These are phyloP conservation scores for Calonectria leucothoes DNA, from an alignment of 2,329 filamentous ascomycete species.

Conservation along the genomic window DNA sequence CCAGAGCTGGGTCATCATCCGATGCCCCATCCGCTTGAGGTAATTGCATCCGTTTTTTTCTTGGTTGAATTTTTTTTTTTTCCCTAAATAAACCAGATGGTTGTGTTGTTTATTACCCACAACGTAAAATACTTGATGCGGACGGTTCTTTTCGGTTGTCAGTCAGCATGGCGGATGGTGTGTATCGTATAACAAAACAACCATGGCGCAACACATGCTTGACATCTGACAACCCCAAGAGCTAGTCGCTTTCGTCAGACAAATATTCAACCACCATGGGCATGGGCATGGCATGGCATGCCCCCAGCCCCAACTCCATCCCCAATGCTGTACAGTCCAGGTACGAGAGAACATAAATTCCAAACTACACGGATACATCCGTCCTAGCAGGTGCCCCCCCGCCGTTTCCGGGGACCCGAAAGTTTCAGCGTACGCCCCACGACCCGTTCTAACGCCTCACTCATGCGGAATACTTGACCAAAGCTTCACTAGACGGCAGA, in stretches of 20 bases:
- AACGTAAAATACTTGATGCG: background rate
- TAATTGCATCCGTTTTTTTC: constrained; percentile 39
- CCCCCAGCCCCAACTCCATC: background rate
- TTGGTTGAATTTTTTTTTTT: constrained; percentile 26
- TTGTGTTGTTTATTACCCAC: background rate
- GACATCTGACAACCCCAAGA: constrained; percentile 13
- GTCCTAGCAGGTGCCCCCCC: constrained; percentile 7
- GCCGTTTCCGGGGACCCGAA: constrained; percentile 17
- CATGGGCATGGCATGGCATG: background rate
- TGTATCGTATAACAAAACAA: constrained; percentile 12
- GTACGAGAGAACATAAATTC: background rate
- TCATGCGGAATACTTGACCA: constrained; percentile 15
- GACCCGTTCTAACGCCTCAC: constrained; percentile 12
- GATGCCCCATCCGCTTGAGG: constrained; percentile 42
- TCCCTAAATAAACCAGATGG: background rate
- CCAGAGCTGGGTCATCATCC: constrained; percentile 38
- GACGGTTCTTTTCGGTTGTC: constrained; percentile 3
- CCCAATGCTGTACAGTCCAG: background rate
- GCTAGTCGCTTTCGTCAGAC: constrained; percentile 8
- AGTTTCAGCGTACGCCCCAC: constrained; percentile 9
- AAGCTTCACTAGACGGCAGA: background rate
- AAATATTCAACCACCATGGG: background rate
- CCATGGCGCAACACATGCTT: constrained; percentile 10
- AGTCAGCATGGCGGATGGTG: constrained; percentile 8
- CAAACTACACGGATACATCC: constrained; percentile 5